Conservation (phyloP, 2,329 filamentous ascomycete species). For the Akanthomyces uredinophilus region DNA sequence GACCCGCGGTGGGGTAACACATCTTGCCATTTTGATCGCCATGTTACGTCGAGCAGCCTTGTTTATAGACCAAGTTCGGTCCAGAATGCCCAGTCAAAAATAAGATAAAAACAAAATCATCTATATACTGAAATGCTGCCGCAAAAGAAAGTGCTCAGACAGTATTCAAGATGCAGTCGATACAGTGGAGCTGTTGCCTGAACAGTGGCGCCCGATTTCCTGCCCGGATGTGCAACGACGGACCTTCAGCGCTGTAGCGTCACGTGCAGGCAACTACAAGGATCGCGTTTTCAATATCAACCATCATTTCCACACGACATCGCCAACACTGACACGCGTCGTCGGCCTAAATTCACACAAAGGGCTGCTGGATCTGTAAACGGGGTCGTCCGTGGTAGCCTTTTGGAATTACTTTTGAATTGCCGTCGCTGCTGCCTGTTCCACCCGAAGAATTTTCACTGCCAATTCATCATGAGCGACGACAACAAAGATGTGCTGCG, state of each 20-base stretch:
- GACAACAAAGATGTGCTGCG: conserved; percentile 45
- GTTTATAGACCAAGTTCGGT: neutral
- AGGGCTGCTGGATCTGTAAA: neutral
- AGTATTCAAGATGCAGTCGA: neutral
- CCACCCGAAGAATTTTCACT: neutral
- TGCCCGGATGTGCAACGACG: neutral
- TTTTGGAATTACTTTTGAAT: neutral
- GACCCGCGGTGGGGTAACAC: neutral
- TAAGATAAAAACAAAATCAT: neutral
- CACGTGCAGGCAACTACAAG: conserved; percentile 1
- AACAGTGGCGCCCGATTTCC: neutral
- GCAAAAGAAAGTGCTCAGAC: neutral
- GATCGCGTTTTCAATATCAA: neutral
- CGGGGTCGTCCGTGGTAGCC: neutral
- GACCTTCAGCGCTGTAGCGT: neutral
- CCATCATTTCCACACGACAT: neutral
- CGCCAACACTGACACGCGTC: neutral
- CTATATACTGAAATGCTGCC: neutral
- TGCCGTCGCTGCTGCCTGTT: neutral
- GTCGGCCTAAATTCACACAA: neutral
- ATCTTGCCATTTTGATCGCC: neutral
- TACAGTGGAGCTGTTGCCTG: conserved; percentile 9
- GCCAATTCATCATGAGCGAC: conserved; percentile 25
- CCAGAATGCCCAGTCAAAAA: neutral
- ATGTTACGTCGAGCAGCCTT: neutral